These are phyloP conservation scores for Oxytropis ochrocephala DNA, from an alignment of 306 rosid species.

Conservation along the genomic window DNA sequence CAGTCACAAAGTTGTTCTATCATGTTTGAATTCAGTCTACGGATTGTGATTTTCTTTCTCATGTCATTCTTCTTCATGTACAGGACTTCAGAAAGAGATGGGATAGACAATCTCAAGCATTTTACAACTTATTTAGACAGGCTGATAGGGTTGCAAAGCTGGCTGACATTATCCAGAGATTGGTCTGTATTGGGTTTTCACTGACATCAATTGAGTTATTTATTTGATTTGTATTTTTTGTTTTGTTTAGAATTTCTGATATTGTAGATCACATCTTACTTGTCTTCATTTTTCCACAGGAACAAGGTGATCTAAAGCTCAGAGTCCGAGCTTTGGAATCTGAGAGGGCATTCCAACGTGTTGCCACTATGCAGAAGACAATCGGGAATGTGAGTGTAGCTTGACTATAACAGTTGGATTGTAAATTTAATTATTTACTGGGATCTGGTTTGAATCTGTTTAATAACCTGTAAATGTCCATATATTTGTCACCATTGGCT, in stretches of 20 bases:
- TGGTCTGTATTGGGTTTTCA: constrained; percentile 39
- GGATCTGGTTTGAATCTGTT: constrained; percentile 14
- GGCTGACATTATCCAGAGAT: constrained; percentile 70
- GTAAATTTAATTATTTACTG: not conserved
- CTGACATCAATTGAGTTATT: constrained; percentile 11
- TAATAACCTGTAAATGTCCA: not conserved
- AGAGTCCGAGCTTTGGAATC: constrained; percentile 96
- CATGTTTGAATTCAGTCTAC: constrained; percentile 10
- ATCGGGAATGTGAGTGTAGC: constrained; percentile 77
- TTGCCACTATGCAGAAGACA: constrained; percentile 85
- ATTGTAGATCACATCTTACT: constrained; percentile 4
- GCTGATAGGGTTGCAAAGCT: constrained; percentile 96
- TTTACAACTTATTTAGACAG: constrained; percentile 93
- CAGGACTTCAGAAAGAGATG: constrained; percentile 85
- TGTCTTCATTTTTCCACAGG: constrained; percentile 42
- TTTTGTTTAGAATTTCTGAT: constrained; percentile 13
- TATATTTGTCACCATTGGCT: constrained; percentile 15
- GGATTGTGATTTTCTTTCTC: constrained; percentile 22
- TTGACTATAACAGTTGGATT: constrained; percentile 13
- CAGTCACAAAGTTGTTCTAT: constrained; percentile 13
- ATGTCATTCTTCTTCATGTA: constrained; percentile 26
- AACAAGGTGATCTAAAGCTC: constrained; percentile 98
- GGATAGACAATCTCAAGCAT: constrained; percentile 86
- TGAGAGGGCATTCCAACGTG: constrained; percentile 97
- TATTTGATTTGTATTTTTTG: constrained; percentile 15